Evolutionary conservation across 768 basidiomycete species (phyloP), one percentile per base, ranked within the genome.

Genomic region (Lenzites betulinus): DNA sequence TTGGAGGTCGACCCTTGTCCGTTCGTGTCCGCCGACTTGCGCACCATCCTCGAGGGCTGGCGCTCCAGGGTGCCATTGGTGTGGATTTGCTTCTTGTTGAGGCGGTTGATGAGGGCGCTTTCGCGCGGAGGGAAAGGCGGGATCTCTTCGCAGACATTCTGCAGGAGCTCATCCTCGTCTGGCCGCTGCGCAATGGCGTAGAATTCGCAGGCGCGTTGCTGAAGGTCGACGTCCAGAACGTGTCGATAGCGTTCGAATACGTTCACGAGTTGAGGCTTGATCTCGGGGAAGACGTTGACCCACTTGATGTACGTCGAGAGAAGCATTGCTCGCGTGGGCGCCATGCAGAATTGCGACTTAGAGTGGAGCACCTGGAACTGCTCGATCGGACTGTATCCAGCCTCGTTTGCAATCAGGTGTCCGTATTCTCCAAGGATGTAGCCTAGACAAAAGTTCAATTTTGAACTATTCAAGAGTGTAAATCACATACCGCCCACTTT

Each of bases 231-330:
- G 74, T 99, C 97, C 15, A 99, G 85, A 46, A 98, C 93, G 69
- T 96, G 93, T n/a, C 94, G 88, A 71, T 97, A 98, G 16, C 95
- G 92, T 67, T 98, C 95, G 67, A 99, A 97, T 67, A 98, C 93
- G 73, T 89, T 91, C 71, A 98, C 68, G 28, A 99, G 84, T 66
- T 98, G 95, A 7, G 88, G 83, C 68, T 95, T 97, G 76, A 99
- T 97, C 74, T 99, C 97, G 20, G 97, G 97, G 75, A 98, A 99
- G 58, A 99, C 92, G 72, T 99, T 99, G 64, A 97, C 94, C 96
- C 96, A 98, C 83, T 99, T 99, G 78, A 98, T 89, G 72, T 99
- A 99, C 0, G 97, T 98, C 12, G 97, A 96, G 36, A 99, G 80
- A 26, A 99, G 84, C 30, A 99, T 81, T 0, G 95, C 90, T 35